phyloP scores from a whole-genome alignment of 2,329 filamentous ascomycete genomes.

The Fusarium continuum region DNA sequence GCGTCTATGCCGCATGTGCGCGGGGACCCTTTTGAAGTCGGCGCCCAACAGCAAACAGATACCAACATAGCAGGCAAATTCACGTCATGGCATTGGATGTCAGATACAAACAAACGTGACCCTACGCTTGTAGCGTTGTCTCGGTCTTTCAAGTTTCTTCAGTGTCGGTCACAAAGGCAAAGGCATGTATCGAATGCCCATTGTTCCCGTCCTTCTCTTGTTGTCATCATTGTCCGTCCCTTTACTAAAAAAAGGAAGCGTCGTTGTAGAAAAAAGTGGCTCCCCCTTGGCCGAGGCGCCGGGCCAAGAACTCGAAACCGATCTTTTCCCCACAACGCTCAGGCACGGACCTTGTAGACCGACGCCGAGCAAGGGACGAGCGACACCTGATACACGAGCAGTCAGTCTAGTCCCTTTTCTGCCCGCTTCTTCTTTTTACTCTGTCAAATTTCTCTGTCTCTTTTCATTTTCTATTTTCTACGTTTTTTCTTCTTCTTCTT shows the following conservation, averaged over 20 bases:
- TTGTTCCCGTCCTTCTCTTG: no score
- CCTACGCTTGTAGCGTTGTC: background rate
- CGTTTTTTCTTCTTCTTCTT: background rate
- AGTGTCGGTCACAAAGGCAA: background rate
- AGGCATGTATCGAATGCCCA: slow-evolving; percentile 8
- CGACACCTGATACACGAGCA: slow-evolving; percentile 26
- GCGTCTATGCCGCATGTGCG: slow-evolving; percentile 38
- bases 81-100: background rate
- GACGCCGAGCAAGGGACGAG: slow-evolving; percentile 17
- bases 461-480: background rate
- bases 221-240: background rate
- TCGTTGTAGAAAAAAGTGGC: slow-evolving; percentile 21
- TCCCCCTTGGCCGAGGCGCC: slow-evolving; percentile 15
- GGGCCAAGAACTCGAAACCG: slow-evolving; percentile 27
- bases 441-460: background rate
- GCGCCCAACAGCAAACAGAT: slow-evolving; percentile 25
- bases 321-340: slow-evolving; percentile 22
- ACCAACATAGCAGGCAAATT: background rate
- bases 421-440: background rate
- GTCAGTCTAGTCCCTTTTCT: background rate
- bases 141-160: background rate
- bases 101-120: background rate
- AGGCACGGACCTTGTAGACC: slow-evolving; percentile 17
- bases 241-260: background rate
- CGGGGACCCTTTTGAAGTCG: slow-evolving; percentile 9